Conservation (phyloP, 352 stramenopile genomes). For the Phytophthora tubulina region DNA sequence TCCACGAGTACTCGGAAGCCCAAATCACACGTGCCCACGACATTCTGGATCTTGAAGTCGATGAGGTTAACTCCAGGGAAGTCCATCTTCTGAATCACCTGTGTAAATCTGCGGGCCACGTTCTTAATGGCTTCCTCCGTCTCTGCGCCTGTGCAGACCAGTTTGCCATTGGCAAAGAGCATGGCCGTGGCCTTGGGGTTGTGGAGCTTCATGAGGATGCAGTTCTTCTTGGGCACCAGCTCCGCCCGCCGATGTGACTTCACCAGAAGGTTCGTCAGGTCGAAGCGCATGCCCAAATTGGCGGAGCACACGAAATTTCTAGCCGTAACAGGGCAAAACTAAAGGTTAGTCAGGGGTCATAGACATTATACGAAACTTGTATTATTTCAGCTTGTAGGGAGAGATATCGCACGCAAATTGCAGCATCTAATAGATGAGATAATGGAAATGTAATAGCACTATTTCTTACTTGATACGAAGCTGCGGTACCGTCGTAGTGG, state of each 20-base stretch:
- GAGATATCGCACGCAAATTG: background rate
- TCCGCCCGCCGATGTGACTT: slow-evolving; percentile 83
- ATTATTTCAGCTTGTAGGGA: slow-evolving; percentile 11
- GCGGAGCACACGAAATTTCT: slow-evolving; percentile 86
- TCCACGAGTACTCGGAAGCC: slow-evolving; percentile 87
- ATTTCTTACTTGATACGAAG: slow-evolving; percentile 74
- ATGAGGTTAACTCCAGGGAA: slow-evolving; percentile 88
- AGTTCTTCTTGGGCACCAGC: slow-evolving; percentile 89
- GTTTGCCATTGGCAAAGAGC: slow-evolving; percentile 87
- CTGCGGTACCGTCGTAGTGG: slow-evolving; percentile 32
- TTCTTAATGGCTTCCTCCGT: slow-evolving; percentile 82
- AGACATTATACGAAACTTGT: background rate
- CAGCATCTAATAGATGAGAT: background rate
- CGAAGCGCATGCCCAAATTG: slow-evolving; percentile 86
- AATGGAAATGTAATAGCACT: background rate
- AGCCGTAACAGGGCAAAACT: background rate
- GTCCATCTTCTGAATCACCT: slow-evolving; percentile 90
- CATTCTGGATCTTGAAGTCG: slow-evolving; percentile 90
- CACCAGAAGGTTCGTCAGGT: slow-evolving; percentile 70
- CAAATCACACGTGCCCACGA: slow-evolving; percentile 75
- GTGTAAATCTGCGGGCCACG: slow-evolving; percentile 80
- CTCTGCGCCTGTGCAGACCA: slow-evolving; percentile 81
- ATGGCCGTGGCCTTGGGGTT: slow-evolving; percentile 79
- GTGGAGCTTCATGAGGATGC: slow-evolving; percentile 84
- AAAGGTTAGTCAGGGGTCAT: slow-evolving; percentile 6